Evolutionary conservation across 2,329 filamentous ascomycete genomes (phyloP), one percentile per base, ranked within the genome.

Genomic region (Trichoderma lentiforme): DNA sequence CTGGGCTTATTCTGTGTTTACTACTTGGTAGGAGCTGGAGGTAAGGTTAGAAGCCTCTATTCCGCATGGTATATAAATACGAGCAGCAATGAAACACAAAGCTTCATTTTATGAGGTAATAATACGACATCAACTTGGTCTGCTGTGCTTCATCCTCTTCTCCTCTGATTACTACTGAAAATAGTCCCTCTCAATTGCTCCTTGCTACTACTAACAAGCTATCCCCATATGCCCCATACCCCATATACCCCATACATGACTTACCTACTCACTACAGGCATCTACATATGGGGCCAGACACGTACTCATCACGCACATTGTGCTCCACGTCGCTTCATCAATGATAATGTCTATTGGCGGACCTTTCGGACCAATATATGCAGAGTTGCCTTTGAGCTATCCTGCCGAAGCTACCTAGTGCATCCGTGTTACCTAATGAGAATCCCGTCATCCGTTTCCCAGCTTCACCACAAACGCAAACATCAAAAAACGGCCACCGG

Each of bases 371-470:
- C 43, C 69, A 53, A 60, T 58, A 34, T 53, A 60, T 71, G 61
- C 61, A 71, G 32, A 57, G 28, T 14, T 56, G 51, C 47, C 30
- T 28, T 57, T 64, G 47, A 71, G 30, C 70, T 61, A 71, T 71
- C 70, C 70, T 58, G 53, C 70, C 62, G 28, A 66, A 61, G 53
- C 62, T 62, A 32, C 62, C 30, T 53, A 60, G 24, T 66, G 70
- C 51, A 58, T 71, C 62, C 26, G 56, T 63, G 34, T 72, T 72
- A 72, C 70, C 61, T 72, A 72, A 72, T 72, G 57, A 63, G 7
- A 72, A 68, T 72, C 39, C 32, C 47, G 28, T 62, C 57, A 65
- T 62, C 56, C 39, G 15, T 24, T 26, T 47, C 39, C 62, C 36
- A 66, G 53, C 36, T 65, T 58, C 53, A 43, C 32, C 56, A 71